These are phyloP conservation scores for Lactarius indigo DNA, from an alignment of 768 basidiomycete species.

Conservation along the genomic window DNA sequence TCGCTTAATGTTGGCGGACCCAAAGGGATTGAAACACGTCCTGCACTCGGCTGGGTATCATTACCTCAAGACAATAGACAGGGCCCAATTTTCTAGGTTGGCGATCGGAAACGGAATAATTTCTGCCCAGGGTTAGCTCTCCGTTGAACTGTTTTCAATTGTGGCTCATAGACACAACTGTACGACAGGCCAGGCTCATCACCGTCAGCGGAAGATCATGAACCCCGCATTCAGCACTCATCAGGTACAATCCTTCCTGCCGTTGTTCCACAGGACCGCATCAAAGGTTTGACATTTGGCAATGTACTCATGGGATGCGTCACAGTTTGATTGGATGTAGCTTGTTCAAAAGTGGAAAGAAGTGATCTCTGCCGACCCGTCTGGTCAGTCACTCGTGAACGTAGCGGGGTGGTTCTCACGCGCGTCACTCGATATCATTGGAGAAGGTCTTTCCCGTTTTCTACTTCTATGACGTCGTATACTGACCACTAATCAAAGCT, in stretches of 20 bases:
- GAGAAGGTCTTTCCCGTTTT: slow-evolving; percentile 23
- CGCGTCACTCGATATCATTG: slow-evolving; percentile 29
- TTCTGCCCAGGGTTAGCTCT: slow-evolving; percentile 22
- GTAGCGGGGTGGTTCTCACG: slow-evolving; percentile 27
- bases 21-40: slow-evolving; percentile 30
- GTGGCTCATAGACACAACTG: background rate
- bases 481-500: slow-evolving; percentile 15
- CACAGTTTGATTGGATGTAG: slow-evolving; percentile 5
- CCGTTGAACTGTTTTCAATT: background rate
- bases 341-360: slow-evolving; percentile 30
- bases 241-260: slow-evolving; percentile 28
- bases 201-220: slow-evolving; percentile 30
- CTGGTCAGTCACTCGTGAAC: slow-evolving; percentile 19
- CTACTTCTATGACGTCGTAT: background rate
- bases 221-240: slow-evolving; percentile 28
- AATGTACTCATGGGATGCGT: background rate
- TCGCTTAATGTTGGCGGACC: background rate
- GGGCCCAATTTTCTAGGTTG: slow-evolving; percentile 17
- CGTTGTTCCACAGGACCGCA: slow-evolving; percentile 26
- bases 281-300: slow-evolving; percentile 21
- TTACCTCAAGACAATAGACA: slow-evolving; percentile 19
- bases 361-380: slow-evolving; percentile 6
- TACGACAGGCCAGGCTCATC: slow-evolving; percentile 25
- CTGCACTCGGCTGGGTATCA: slow-evolving; percentile 31
- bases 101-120: slow-evolving; percentile 25